These are phyloP conservation scores for Aspergillus alliaceus DNA, from an alignment of 2,329 filamentous ascomycete species.

Conservation along the genomic window DNA sequence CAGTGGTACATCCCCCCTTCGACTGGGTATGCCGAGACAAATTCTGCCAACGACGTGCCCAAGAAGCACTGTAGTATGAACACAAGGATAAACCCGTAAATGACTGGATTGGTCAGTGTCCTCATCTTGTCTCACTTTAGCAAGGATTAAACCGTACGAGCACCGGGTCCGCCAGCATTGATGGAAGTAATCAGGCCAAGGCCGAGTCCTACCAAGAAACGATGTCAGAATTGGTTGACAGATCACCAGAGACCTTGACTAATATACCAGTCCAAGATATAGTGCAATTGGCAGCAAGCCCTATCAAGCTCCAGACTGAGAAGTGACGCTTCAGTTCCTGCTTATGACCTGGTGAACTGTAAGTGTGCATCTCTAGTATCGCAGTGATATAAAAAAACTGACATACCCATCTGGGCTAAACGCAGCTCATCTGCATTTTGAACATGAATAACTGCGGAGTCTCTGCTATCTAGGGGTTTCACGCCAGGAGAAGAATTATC, in stretches of 20 bases:
- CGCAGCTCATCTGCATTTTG: conserved; percentile 43
- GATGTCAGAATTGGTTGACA: not conserved
- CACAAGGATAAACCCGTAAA: conserved; percentile 53
- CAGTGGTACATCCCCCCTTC: conserved; percentile 55
- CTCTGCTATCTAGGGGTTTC: not conserved
- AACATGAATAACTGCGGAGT: conserved; percentile 15
- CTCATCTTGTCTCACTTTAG: not conserved
- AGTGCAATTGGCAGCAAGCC: conserved; percentile 51
- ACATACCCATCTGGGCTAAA: conserved; percentile 47
- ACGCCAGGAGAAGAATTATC: conserved; percentile 1
- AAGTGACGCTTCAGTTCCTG: conserved; percentile 53
- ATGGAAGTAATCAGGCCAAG: conserved; percentile 49
- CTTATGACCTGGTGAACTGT: conserved; percentile 42
- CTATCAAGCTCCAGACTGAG: conserved; percentile 49
- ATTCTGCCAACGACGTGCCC: conserved; percentile 48
- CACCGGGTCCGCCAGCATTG: conserved; percentile 49
- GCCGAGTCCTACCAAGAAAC: conserved; percentile 32
- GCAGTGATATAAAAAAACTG: not conserved
- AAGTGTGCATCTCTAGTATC: not conserved
- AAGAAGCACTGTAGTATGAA: conserved; percentile 49
- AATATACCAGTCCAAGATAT: conserved; percentile 49
- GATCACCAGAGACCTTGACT: not conserved
- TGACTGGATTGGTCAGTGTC: conserved; percentile 35
- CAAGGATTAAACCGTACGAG: conserved; percentile 22
- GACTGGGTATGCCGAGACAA: conserved; percentile 51